Percentiles rank a stretch among this genome's conserved stretches.
These are phyloP conservation scores for Senecio squalidus DNA, from an alignment of 140 eudicot species.

Conservation along the genomic window DNA sequence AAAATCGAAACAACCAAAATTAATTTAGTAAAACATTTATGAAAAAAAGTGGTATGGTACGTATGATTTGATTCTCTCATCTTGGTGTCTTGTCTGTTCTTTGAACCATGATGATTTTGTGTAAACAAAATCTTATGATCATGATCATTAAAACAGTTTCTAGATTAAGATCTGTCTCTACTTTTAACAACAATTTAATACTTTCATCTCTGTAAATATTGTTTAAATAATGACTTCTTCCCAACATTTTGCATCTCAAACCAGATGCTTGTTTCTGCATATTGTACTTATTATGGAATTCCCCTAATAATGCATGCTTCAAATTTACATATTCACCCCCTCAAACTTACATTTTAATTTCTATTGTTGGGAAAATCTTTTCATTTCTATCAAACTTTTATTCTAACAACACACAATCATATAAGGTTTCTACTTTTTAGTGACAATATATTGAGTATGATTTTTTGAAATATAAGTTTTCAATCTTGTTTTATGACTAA, in stretches of 20 bases:
- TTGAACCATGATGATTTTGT: slow-evolving; percentile 37
- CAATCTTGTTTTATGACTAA: no score
- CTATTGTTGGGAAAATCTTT: not conserved
- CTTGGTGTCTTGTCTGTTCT: slow-evolving; percentile 43
- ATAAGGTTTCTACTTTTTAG: no score
- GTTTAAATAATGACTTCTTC: slow-evolving; percentile 22
- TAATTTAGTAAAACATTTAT: not conserved
- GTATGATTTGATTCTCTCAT: slow-evolving; percentile 38
- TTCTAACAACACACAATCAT: no score
- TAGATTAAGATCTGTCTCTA: slow-evolving; percentile 27
- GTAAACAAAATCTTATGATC: slow-evolving; percentile 20
- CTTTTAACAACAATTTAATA: slow-evolving; percentile 24
- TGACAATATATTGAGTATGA: no score
- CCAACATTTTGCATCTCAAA: slow-evolving; percentile 36
- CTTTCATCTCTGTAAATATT: slow-evolving; percentile 34
- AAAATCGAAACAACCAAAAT: not conserved
- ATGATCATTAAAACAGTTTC: slow-evolving; percentile 17
- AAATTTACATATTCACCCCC: slow-evolving; percentile 23
- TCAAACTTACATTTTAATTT: slow-evolving; percentile 1
- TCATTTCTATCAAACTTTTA: no score
- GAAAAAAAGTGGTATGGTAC: slow-evolving; percentile 17
- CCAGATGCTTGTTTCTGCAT: slow-evolving; percentile 23
- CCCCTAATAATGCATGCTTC: slow-evolving; percentile 29
- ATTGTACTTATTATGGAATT: slow-evolving; percentile 22
- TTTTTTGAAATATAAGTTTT: no score